phyloP scores from a whole-genome alignment of 2,329 filamentous ascomycete genomes.

The Claviceps cyperi region DNA sequence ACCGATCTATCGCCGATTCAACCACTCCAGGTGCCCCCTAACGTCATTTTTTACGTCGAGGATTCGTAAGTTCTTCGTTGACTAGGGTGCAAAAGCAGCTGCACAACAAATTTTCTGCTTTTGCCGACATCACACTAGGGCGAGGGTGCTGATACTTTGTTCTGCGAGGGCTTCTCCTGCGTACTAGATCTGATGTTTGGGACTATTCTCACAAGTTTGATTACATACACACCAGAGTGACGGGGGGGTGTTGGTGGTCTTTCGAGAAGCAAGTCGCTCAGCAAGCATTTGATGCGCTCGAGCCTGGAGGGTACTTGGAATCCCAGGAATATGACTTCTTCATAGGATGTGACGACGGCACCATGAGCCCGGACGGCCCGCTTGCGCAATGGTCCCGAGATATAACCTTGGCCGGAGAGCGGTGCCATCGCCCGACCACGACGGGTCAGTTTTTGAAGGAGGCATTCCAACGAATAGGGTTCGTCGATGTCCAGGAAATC shows the following conservation, averaged over 20 bases:
- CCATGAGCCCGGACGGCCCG: conserved; percentile 23
- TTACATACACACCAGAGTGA: conserved; percentile 38
- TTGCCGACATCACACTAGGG: background rate
- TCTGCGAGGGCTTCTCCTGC: background rate
- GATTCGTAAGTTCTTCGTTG: conserved; percentile 30
- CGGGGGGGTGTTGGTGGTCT: conserved; percentile 33
- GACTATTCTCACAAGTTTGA: conserved; percentile 39
- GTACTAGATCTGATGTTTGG: conserved; percentile 31
- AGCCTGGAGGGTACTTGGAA: conserved; percentile 40
- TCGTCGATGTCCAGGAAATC: conserved; percentile 37
- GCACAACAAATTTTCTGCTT: too few species aligned
- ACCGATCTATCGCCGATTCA: conserved; percentile 57
- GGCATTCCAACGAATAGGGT: conserved; percentile 33
- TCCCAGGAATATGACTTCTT: conserved; percentile 31
- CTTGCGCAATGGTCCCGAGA: conserved; percentile 27
- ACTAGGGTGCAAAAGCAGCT: background rate
- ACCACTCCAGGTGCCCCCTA: conserved; percentile 50
- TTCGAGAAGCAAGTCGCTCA: conserved; percentile 35
- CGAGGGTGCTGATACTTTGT: background rate
- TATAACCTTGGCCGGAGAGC: conserved; percentile 23
- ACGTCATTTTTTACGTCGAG: conserved; percentile 62
- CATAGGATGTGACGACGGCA: conserved; percentile 30
- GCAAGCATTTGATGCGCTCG: conserved; percentile 33
- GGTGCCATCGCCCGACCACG: conserved; percentile 23
- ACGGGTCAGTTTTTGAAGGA: conserved; percentile 20